Evolutionary conservation across 2,329 filamentous ascomycete species (phyloP).

Genomic region (Fusarium nelsonii): DNA sequence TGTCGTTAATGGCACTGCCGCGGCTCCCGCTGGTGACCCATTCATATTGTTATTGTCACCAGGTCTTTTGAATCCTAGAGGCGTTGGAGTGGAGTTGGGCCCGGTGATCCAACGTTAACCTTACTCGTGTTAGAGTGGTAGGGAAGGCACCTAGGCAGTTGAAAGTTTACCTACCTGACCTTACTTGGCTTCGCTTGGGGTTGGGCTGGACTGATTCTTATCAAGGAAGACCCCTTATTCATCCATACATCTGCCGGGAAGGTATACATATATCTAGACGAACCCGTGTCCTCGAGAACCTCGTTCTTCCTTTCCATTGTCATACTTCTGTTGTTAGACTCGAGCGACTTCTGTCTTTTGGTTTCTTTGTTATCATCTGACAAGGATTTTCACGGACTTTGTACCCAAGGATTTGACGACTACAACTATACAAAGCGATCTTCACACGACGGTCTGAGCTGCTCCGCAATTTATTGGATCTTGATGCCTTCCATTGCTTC

Average conservation of each 20-base stretch:
- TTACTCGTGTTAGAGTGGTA: slow-evolving; percentile 25
- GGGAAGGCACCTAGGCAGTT: not conserved
- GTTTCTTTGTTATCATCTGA: not conserved
- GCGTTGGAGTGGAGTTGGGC: slow-evolving; percentile 19
- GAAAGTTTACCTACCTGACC: not conserved
- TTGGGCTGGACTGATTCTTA: not conserved
- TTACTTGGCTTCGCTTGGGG: not conserved
- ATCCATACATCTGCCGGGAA: not conserved
- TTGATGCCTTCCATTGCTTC: slow-evolving; percentile 20
- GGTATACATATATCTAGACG: slow-evolving; percentile 3
- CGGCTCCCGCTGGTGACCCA: slow-evolving; percentile 18
- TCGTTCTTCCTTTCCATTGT: not conserved
- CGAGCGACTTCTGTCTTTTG: not conserved
- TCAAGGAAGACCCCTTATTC: slow-evolving; percentile 3
- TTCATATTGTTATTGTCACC: slow-evolving; percentile 18
- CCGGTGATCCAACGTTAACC: slow-evolving; percentile 26
- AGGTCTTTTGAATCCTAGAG: slow-evolving; percentile 7
- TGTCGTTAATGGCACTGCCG: slow-evolving; percentile 18
- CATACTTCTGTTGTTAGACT: not conserved
- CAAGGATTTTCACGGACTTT: not conserved
- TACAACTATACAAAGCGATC: not conserved
- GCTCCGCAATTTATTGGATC: slow-evolving; percentile 24
- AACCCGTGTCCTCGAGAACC: not conserved
- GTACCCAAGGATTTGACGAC: not conserved
- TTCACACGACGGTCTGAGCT: not conserved